Conservation (phyloP, 1,139 yeast genomes). For the Saccharomyces hybrid region DNA sequence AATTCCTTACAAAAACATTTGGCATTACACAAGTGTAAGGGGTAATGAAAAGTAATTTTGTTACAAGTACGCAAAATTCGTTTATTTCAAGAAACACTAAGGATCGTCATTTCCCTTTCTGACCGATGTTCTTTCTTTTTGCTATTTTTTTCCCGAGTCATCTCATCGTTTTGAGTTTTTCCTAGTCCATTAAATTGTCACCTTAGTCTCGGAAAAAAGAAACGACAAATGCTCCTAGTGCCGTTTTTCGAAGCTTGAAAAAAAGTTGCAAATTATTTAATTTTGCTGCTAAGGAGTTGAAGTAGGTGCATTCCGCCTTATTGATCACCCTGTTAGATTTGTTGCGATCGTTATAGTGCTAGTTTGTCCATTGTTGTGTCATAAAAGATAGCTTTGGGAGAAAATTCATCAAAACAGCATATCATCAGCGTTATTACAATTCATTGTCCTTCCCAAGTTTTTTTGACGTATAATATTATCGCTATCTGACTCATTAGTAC, state of each 20-base stretch:
- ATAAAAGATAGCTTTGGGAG: background rate
- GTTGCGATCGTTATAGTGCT: background rate
- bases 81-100: background rate
- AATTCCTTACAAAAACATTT: too few species aligned
- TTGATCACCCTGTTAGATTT: background rate
- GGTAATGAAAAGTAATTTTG: background rate
- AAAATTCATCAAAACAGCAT: background rate
- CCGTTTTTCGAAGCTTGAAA: background rate
- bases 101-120: background rate
- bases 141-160: background rate
- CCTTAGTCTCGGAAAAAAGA: background rate
- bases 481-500: background rate
- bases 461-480: background rate
- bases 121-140: background rate
- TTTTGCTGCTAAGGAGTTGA: background rate
- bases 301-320: background rate
- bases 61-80: background rate
- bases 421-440: background rate
- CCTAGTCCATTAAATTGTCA: background rate
- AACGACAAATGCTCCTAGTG: background rate
- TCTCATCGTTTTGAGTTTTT: background rate
- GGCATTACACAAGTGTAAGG: too few species aligned
- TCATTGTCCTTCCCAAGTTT: background rate
- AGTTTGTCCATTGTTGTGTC: background rate
- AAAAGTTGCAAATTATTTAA: background rate